phyloP scores from a whole-genome alignment of 768 basidiomycete species.

The Cystofilobasidium capitatum region DNA sequence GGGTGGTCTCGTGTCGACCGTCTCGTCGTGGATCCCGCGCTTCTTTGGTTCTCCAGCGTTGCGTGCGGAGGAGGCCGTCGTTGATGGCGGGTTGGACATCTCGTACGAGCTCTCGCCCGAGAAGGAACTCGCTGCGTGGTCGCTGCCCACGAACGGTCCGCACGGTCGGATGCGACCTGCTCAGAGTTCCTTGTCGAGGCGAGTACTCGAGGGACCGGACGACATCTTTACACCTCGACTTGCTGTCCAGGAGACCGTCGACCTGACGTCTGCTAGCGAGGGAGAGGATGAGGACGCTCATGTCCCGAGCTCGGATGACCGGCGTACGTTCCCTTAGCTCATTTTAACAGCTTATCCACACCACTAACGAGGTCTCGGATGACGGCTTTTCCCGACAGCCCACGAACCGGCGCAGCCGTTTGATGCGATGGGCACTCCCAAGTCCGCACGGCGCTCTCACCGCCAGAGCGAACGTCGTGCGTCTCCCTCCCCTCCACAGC shows the following conservation, averaged over 20 bases:
- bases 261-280: neutral
- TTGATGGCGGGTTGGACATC: constrained; percentile 4
- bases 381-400: no score
- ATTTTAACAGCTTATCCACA: neutral
- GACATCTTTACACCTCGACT: neutral
- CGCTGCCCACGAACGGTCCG: neutral
- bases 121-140: neutral
- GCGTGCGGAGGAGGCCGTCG: neutral
- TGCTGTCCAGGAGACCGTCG: neutral
- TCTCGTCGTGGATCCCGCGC: constrained; percentile 16
- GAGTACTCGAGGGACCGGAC: neutral
- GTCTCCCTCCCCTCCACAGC: neutral
- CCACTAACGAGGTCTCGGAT: neutral
- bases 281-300: neutral
- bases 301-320: neutral
- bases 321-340: neutral
- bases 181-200: no score
- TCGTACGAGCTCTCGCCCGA: neutral
- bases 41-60: constrained; percentile 15
- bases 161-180: neutral
- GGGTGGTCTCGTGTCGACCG: constrained; percentile 9
- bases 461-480: constrained; percentile 13
- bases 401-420: neutral
- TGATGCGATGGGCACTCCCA: constrained; percentile 14
- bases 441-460: constrained; percentile 19